Conservation (phyloP, 139 green algal genomes). For the Micractinium conductrix region DNA sequence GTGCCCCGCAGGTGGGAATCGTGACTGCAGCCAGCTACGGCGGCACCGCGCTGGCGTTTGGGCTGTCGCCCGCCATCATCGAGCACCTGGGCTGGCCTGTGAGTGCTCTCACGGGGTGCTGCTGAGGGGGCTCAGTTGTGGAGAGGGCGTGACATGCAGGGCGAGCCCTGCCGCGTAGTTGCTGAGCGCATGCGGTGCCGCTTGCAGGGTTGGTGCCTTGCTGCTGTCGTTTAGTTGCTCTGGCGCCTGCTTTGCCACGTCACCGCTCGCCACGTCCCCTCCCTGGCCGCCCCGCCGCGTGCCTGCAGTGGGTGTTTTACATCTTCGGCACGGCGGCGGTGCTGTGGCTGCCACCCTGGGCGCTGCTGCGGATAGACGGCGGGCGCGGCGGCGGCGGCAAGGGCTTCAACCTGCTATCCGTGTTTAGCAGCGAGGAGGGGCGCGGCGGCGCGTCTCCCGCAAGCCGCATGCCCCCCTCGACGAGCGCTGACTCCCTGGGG, state of each 20-base stretch:
- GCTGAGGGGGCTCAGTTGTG: too few species aligned
- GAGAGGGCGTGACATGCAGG: not conserved
- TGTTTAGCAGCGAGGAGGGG: conserved; percentile 15
- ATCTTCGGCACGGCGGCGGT: conserved; percentile 64
- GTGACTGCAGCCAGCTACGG: conserved; percentile 77
- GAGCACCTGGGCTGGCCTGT: conserved; percentile 60
- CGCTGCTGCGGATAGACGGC: conserved; percentile 42
- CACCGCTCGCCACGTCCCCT: not conserved
- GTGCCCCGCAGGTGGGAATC: too few species aligned
- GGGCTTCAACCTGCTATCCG: conserved; percentile 9
- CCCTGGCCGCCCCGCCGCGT: not conserved
- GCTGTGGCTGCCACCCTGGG: conserved; percentile 76
- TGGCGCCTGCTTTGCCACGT: too few species aligned
- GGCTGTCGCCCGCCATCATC: conserved; percentile 70
- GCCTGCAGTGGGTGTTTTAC: conserved; percentile 72
- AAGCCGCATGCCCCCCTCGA: not conserved
- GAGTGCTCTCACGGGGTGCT: not conserved
- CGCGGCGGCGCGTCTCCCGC: not conserved
- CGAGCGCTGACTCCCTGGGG: not conserved
- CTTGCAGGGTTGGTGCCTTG: too few species aligned
- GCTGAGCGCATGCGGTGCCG: not conserved
- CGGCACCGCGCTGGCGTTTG: conserved; percentile 76
- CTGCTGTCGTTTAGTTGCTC: too few species aligned
- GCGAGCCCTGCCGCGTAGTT: not conserved
- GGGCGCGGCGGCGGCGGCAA: conserved; percentile 6